Percentiles rank a stretch among this genome's conserved stretches.
Evolutionary conservation across 2,329 filamentous ascomycete genomes (phyloP).

Genomic region (Atkinsonella hypoxylon): DNA sequence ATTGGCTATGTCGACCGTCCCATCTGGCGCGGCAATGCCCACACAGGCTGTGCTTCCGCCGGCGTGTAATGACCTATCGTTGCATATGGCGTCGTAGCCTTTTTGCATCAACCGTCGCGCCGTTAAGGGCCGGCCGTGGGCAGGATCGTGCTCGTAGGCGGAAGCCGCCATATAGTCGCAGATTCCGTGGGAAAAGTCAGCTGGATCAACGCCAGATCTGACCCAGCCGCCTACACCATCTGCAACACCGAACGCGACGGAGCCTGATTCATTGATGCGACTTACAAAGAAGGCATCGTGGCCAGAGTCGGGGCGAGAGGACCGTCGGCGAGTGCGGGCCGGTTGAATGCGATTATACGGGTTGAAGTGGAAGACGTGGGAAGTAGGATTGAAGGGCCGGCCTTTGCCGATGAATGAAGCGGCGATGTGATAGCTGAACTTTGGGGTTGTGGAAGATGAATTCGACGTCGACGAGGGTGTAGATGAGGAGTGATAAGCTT

Average conservation of each 20-base stretch:
- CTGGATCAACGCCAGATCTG: constrained; percentile 83
- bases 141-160: constrained; percentile 45
- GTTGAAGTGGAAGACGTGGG: constrained; percentile 62
- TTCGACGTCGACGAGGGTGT: constrained; percentile 9
- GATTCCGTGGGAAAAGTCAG: constrained; percentile 86
- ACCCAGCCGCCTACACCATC: constrained; percentile 96
- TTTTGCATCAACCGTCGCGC: constrained; percentile 65
- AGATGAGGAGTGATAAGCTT: constrained; percentile 5
- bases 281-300: constrained; percentile 95
- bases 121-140: constrained; percentile 31
- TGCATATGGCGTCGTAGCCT: constrained; percentile 72
- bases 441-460: constrained; percentile 15
- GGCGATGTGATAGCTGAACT: constrained; percentile 57
- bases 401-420: constrained; percentile 68
- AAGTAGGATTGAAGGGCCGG: constrained; percentile 52
- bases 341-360: constrained; percentile 47
- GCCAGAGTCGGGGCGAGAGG: constrained; percentile 59
- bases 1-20: constrained; percentile 78
- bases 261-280: constrained; percentile 57
- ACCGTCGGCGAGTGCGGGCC: constrained; percentile 23
- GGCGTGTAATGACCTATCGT: constrained; percentile 60
- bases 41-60: constrained; percentile 90
- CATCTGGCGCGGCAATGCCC: constrained; percentile 62
- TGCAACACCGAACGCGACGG: constrained; percentile 76
- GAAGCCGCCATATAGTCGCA: constrained; percentile 85